Evolutionary conservation across 257 asterid genomes (phyloP).

Genomic region (Solanum ahanhuiri): DNA sequence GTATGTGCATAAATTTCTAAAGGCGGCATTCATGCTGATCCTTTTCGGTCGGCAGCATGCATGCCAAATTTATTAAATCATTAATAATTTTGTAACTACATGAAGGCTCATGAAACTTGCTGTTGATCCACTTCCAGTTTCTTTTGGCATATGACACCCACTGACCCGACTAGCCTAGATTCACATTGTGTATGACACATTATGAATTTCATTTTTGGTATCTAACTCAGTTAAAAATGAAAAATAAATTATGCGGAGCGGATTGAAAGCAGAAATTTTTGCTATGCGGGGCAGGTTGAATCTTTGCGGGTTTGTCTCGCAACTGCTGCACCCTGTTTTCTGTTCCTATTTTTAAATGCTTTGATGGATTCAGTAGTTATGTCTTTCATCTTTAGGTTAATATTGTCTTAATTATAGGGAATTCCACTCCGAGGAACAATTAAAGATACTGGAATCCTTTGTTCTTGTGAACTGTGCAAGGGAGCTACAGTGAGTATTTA

Average conservation of each 20-base stretch:
- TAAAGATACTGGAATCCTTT: slow-evolving; percentile 74
- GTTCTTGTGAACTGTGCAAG: slow-evolving; percentile 79
- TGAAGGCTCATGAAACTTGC: slow-evolving; percentile 23
- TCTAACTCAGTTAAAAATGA: neutral
- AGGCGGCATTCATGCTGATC: neutral
- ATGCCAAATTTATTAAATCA: neutral
- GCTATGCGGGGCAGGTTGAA: neutral
- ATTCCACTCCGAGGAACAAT: slow-evolving; percentile 51
- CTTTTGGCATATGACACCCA: neutral
- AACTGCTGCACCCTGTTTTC: neutral
- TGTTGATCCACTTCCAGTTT: neutral
- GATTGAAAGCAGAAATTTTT: neutral
- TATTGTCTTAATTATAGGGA: slow-evolving; percentile 20
- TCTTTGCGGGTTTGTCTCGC: neutral
- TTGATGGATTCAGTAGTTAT: neutral
- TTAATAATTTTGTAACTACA: neutral
- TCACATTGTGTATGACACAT: neutral
- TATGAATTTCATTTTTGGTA: neutral
- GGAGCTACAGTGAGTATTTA: slow-evolving; percentile 54
- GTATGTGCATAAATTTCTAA: neutral
- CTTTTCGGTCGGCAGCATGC: neutral
- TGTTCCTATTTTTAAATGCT: neutral
- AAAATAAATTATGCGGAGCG: neutral
- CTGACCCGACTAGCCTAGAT: neutral
- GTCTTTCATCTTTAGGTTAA: neutral